A percentile compares a stretch with the other conserved stretches of the same genome.
phyloP scores from a whole-genome alignment of 768 basidiomycete genomes.

The Leccinum subgranulosum region DNA sequence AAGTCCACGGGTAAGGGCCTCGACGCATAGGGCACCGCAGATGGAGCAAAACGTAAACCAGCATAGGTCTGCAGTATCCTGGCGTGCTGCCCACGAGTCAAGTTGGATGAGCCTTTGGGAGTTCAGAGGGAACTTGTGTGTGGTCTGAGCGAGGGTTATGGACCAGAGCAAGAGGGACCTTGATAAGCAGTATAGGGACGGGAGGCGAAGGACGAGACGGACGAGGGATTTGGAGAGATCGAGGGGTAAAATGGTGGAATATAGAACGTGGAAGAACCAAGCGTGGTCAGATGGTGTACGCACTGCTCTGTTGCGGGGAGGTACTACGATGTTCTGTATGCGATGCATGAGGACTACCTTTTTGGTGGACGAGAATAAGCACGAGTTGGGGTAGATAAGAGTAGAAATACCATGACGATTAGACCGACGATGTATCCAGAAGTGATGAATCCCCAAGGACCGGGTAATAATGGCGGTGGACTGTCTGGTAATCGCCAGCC shows the following conservation, averaged over 20 bases:
- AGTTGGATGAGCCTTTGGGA: constrained; percentile 35
- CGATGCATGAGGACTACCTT: constrained; percentile 71
- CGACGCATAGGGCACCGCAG: constrained; percentile 61
- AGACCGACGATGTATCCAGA: constrained; percentile 71
- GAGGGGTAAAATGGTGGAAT: constrained; percentile 54
- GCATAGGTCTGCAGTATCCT: constrained; percentile 62
- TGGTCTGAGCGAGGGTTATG: constrained; percentile 56
- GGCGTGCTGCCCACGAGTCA: constrained; percentile 42
- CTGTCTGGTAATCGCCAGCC: constrained; percentile 11
- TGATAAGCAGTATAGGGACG: constrained; percentile 59
- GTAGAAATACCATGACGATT: constrained; percentile 54
- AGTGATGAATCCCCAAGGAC: constrained; percentile 69
- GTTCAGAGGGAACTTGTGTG: constrained; percentile 38
- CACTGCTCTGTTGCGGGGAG: constrained; percentile 41
- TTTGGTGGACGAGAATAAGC: background rate
- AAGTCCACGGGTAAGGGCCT: constrained; percentile 63
- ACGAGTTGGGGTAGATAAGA: background rate
- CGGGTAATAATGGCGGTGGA: constrained; percentile 38
- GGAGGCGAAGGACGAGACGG: constrained; percentile 57
- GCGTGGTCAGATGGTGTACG: constrained; percentile 26
- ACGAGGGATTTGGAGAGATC: constrained; percentile 54
- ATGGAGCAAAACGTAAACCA: constrained; percentile 73
- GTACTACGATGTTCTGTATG: constrained; percentile 75
- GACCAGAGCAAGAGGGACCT: constrained; percentile 58
- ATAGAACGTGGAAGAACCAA: constrained; percentile 24